Evolutionary conservation across 345 rosid species (phyloP).

Genomic region (Orychophragmus violaceus): DNA sequence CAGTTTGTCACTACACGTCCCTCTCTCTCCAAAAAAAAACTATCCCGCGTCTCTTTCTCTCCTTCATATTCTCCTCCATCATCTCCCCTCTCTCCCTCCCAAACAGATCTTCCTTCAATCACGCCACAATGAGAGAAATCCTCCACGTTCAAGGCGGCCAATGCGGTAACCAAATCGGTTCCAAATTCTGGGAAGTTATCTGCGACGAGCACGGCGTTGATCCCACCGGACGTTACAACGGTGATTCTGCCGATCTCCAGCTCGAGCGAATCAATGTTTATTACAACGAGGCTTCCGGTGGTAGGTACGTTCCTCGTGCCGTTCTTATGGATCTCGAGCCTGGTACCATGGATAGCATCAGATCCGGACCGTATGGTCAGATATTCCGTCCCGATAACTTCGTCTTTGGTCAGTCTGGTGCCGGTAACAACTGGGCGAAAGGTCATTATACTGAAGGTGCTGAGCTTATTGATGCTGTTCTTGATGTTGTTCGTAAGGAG

Average conservation of each 20-base stretch:
- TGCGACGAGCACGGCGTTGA: constrained; percentile 95
- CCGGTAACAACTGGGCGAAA: constrained; percentile 86
- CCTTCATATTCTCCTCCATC: constrained; percentile 8
- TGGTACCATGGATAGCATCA: constrained; percentile 95
- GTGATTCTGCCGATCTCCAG: constrained; percentile 59
- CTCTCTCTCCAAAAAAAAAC: too few relatives aligned
- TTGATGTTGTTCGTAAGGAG: constrained; percentile 93
- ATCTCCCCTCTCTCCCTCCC: background rate
- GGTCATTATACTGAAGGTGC: constrained; percentile 98
- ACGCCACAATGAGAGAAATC: constrained; percentile 84
- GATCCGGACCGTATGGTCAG: constrained; percentile 88
- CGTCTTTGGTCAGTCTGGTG: constrained; percentile 82
- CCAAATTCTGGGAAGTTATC: constrained; percentile 98
- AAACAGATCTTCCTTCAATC: background rate
- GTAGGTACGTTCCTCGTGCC: constrained; percentile 88
- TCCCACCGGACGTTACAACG: constrained; percentile 72
- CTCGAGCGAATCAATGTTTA: constrained; percentile 91
- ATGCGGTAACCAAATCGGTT: constrained; percentile 98
- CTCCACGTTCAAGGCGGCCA: constrained; percentile 94
- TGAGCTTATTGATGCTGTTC: constrained; percentile 87
- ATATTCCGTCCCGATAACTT: constrained; percentile 85
- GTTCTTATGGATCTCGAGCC: constrained; percentile 99
- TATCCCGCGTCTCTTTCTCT: background rate
- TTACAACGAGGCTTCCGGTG: constrained; percentile 91
- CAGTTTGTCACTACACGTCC: constrained; percentile 15